Evolutionary conservation across 169 alveolate genomes (phyloP).

Genomic region (Plasmodium adleri): DNA sequence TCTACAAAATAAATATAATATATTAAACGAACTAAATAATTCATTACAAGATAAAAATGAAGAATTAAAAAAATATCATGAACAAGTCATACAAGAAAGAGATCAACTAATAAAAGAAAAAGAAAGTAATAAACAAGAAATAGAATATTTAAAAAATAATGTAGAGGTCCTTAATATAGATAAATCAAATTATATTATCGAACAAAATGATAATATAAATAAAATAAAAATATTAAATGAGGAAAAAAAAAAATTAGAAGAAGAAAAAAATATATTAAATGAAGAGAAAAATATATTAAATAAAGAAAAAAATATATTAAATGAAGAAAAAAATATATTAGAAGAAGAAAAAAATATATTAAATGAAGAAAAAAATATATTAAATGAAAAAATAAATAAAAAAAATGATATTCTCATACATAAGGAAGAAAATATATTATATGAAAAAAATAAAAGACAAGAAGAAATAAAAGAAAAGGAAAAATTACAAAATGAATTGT

Average conservation of each 20-base stretch:
- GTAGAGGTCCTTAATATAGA: background rate
- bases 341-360: background rate
- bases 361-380: background rate
- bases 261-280: background rate
- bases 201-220: background rate
- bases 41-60: background rate
- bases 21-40: background rate
- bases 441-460: background rate
- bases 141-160: background rate
- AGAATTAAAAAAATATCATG: background rate
- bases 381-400: too few relatives aligned
- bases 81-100: background rate
- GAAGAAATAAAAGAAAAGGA: constrained; percentile 2
- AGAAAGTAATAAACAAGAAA: background rate
- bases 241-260: background rate
- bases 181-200: background rate
- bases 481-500: constrained; percentile 3
- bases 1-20: too few relatives aligned
- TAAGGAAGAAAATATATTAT: too few relatives aligned
- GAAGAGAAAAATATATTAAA: background rate
- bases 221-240: background rate
- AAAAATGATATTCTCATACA: too few relatives aligned
- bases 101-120: background rate
- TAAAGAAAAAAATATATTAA: background rate
- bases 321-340: background rate